Percentiles rank a stretch among this genome's conserved stretches.
Conservation (phyloP, 352 stramenopile species). For the Phytophthora megakarya region DNA sequence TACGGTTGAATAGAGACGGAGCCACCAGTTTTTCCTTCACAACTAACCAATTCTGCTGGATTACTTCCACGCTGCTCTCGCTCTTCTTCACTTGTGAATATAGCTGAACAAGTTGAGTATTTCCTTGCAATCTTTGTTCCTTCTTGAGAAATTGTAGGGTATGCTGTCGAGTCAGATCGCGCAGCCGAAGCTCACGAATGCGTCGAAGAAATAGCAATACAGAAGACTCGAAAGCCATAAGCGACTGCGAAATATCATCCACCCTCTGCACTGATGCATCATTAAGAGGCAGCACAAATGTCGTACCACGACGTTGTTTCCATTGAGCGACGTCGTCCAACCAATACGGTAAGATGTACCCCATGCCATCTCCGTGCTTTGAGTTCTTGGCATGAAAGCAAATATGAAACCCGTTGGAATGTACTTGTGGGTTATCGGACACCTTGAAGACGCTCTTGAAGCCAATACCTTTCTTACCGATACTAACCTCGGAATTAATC, state of each 20-base stretch:
- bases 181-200: conserved; percentile 67
- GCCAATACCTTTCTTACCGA: conserved; percentile 91
- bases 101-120: conserved; percentile 42
- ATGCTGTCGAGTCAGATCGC: conserved; percentile 43
- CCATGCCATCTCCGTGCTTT: conserved; percentile 51
- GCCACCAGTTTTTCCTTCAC: conserved; percentile 48
- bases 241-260: conserved; percentile 63
- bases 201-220: conserved; percentile 80
- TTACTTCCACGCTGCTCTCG: conserved; percentile 10
- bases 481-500: conserved; percentile 50
- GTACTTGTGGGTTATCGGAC: conserved; percentile 78
- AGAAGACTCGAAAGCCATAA: conserved; percentile 76
- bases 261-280: conserved; percentile 42
- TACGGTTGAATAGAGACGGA: conserved; percentile 28
- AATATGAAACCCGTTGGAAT: conserved; percentile 89
- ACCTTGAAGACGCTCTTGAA: conserved; percentile 94
- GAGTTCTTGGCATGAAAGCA: conserved; percentile 72
- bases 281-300: conserved; percentile 81
- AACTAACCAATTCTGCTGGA: conserved; percentile 67
- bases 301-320: conserved; percentile 55
- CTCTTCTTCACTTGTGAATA: conserved; percentile 37
- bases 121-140: conserved; percentile 31
- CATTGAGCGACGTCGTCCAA: conserved; percentile 54
- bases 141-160: conserved; percentile 56
- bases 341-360: conserved; percentile 86